These are phyloP conservation scores for Exophiala calicioides DNA, from an alignment of 2,329 filamentous ascomycete genomes.

Conservation along the genomic window DNA sequence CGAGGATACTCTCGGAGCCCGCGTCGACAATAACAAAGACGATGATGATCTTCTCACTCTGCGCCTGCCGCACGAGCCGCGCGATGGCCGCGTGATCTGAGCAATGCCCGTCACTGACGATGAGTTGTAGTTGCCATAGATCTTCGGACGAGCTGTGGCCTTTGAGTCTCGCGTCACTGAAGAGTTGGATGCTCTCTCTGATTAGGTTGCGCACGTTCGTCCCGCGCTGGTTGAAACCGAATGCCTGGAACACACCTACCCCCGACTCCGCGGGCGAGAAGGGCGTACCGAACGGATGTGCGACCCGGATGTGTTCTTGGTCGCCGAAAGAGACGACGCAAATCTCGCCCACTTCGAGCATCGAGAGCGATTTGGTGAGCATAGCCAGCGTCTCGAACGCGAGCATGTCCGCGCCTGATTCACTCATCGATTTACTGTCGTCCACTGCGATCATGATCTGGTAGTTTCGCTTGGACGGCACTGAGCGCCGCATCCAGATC, in stretches of 20 bases:
- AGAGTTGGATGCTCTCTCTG: slow-evolving; percentile 73
- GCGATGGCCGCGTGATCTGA: slow-evolving; percentile 84
- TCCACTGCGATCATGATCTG: slow-evolving; percentile 98
- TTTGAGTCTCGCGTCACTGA: slow-evolving; percentile 72
- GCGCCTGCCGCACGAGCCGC: slow-evolving; percentile 78
- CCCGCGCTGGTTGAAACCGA: slow-evolving; percentile 79
- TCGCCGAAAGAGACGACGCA: slow-evolving; percentile 87
- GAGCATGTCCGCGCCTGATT: slow-evolving; percentile 71
- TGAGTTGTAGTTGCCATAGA: slow-evolving; percentile 91
- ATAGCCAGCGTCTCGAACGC: slow-evolving; percentile 94
- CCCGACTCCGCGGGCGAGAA: slow-evolving; percentile 76
- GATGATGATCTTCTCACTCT: slow-evolving; percentile 94
- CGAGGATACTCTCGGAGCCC: slow-evolving; percentile 63
- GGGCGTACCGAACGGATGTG: slow-evolving; percentile 79
- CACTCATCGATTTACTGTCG: slow-evolving; percentile 91
- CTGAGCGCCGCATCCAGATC: slow-evolving; percentile 96
- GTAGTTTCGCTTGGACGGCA: slow-evolving; percentile 91
- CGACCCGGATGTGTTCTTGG: slow-evolving; percentile 69
- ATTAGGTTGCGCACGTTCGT: slow-evolving; percentile 85
- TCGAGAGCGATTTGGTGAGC: slow-evolving; percentile 79
- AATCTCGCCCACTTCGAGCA: slow-evolving; percentile 95
- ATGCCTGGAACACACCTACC: slow-evolving; percentile 78
- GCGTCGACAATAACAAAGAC: slow-evolving; percentile 96
- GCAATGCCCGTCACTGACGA: slow-evolving; percentile 91
- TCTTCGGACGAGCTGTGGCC: slow-evolving; percentile 58